Percentiles rank a stretch among this genome's conserved stretches.
Evolutionary conservation across 1,284 basidiomycete genomes (phyloP).

Genomic region (Austroboletus rostrupii): DNA sequence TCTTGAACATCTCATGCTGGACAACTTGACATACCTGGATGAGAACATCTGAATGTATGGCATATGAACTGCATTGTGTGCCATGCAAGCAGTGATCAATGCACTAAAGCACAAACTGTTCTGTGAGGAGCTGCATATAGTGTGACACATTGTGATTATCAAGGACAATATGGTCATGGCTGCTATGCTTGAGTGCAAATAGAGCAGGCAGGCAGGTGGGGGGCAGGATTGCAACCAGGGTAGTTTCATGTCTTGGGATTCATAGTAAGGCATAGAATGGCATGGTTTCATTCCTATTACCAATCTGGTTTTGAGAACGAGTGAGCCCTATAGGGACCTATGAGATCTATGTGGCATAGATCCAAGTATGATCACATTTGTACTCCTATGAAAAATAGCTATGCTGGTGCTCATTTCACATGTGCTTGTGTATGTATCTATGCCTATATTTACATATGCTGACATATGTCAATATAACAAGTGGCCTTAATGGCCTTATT

Average conservation of each 20-base stretch:
- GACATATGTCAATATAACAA: background rate
- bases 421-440: too few species aligned
- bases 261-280: background rate
- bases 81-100: conserved; percentile 56
- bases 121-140: conserved; percentile 83
- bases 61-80: conserved; percentile 73
- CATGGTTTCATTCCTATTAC: background rate
- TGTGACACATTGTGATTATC: conserved; percentile 71
- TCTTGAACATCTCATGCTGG: conserved; percentile 85
- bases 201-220: too few species aligned
- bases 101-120: conserved; percentile 72
- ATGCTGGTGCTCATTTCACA: background rate
- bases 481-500: too few species aligned
- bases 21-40: conserved; percentile 87
- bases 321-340: background rate
- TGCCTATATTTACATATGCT: too few species aligned
- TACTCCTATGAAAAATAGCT: background rate
- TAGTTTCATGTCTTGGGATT: too few species aligned
- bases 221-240: too few species aligned
- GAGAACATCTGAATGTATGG: conserved; percentile 86
- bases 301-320: background rate
- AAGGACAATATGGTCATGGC: conserved; percentile 67
- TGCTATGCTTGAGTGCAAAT: conserved; percentile 66
- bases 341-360: background rate
- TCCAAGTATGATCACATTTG: background rate